These are phyloP conservation scores for Volutella citrinella DNA, from an alignment of 2,329 filamentous ascomycete genomes.

Conservation along the genomic window DNA sequence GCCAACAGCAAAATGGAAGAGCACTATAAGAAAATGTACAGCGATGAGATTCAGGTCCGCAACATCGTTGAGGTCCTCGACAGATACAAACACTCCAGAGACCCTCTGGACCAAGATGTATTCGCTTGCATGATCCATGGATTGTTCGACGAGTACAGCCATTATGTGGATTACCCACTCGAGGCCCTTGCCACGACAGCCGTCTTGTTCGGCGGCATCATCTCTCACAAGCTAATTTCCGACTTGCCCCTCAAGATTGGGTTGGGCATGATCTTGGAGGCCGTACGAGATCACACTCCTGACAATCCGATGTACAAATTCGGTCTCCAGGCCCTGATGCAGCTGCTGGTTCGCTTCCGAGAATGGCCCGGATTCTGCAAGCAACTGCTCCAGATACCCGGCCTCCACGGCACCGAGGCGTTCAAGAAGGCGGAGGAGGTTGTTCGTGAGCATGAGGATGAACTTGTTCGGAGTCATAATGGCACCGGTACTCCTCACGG, in stretches of 20 bases:
- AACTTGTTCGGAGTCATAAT: conserved; percentile 54
- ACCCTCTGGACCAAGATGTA: conserved; percentile 83
- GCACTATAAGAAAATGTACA: conserved; percentile 97
- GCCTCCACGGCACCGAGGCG: conserved; percentile 79
- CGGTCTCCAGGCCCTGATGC: conserved; percentile 88
- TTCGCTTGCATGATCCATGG: conserved; percentile 99
- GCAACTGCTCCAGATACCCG: conserved; percentile 76
- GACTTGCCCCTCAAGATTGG: conserved; percentile 89
- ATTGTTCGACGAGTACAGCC: conserved; percentile 93
- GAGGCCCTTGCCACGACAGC: conserved; percentile 94
- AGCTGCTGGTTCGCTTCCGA: conserved; percentile 75
- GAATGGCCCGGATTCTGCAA: conserved; percentile 97
- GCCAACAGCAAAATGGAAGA: conserved; percentile 95
- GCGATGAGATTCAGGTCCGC: conserved; percentile 80
- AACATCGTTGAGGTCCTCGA: conserved; percentile 82
- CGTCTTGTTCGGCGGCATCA: conserved; percentile 93
- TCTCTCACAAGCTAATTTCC: conserved; percentile 88
- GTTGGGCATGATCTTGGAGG: conserved; percentile 97
- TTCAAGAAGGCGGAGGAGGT: conserved; percentile 81
- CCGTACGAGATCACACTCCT: conserved; percentile 78
- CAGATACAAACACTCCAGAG: conserved; percentile 82
- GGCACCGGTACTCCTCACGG: conserved; percentile 40
- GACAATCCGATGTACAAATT: conserved; percentile 98
- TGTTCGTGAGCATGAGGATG: conserved; percentile 64
- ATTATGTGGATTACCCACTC: conserved; percentile 93